Conservation (phyloP, 2,329 filamentous ascomycete species). For the Geosmithia morbida region DNA sequence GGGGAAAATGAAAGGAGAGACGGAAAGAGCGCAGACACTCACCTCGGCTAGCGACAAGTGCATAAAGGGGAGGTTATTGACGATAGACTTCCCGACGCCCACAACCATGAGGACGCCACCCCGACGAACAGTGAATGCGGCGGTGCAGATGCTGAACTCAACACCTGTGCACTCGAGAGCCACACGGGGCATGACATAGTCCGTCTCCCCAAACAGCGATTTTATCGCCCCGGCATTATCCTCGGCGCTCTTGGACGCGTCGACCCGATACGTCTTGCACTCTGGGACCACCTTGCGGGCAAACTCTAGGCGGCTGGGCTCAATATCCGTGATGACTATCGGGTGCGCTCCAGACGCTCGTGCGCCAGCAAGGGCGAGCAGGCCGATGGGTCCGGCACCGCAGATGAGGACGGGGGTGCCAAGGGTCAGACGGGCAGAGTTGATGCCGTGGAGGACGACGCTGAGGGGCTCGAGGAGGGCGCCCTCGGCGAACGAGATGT, state of each 20-base stretch:
- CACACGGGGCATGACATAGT: constrained; percentile 42
- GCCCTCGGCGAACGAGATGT: constrained; percentile 40
- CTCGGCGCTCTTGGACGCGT: constrained; percentile 1
- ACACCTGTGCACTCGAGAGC: constrained; percentile 54
- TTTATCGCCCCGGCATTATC: constrained; percentile 1
- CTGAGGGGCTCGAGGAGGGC: constrained; percentile 51
- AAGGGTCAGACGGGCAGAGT: constrained; percentile 33
- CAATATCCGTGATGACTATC: constrained; percentile 48
- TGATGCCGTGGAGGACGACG: constrained; percentile 47
- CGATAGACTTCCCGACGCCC: constrained; percentile 44
- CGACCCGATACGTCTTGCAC: constrained; percentile 3
- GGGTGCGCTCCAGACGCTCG: constrained; percentile 49
- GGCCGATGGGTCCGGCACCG: constrained; percentile 49
- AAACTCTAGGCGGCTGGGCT: constrained; percentile 12
- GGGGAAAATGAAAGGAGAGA: not conserved
- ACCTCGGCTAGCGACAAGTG: constrained; percentile 47
- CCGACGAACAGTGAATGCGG: constrained; percentile 38
- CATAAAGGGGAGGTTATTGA: constrained; percentile 56
- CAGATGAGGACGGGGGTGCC: constrained; percentile 42
- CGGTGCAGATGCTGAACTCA: constrained; percentile 46
- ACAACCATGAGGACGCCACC: constrained; percentile 50
- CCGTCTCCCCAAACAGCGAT: constrained; percentile 34
- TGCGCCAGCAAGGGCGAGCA: constrained; percentile 41
- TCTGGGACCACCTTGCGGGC: constrained; percentile 1
- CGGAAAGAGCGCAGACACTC: constrained; percentile 4